A percentile compares a stretch with the other conserved stretches of the same genome.
Conservation (phyloP, 2,329 filamentous ascomycete species). For the Camillea tinctor region DNA sequence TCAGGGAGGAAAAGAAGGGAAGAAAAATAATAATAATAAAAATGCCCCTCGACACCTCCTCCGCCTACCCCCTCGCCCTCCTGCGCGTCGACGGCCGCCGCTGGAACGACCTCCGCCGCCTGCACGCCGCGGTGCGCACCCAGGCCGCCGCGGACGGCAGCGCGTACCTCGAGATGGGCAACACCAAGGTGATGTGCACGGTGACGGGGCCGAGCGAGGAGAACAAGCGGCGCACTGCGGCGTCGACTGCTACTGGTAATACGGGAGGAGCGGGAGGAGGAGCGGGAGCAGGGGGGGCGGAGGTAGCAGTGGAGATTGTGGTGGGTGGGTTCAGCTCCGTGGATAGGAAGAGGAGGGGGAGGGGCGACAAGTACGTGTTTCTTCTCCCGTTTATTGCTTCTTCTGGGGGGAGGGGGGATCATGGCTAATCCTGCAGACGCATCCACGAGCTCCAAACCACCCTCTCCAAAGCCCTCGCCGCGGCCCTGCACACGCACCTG, state of each 20-base stretch:
- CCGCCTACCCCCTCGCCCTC: constrained; percentile 83
- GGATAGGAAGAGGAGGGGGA: constrained; percentile 74
- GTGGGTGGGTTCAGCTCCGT: constrained; percentile 86
- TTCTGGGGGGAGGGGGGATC: neutral
- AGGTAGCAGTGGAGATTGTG: constrained; percentile 77
- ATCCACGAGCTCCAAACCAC: constrained; percentile 78
- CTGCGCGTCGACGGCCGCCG: constrained; percentile 80
- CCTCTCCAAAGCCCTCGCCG: constrained; percentile 72
- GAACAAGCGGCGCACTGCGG: constrained; percentile 35
- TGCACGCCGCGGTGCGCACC: constrained; percentile 85
- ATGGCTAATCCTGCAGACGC: constrained; percentile 63
- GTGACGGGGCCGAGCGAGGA: constrained; percentile 81
- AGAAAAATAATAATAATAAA: constrained; percentile 19
- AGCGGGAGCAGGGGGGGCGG: no score
- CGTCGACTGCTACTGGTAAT: constrained; percentile 2
- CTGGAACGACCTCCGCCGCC: constrained; percentile 99
- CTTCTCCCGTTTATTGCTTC: constrained; percentile 4
- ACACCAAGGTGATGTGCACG: constrained; percentile 94
- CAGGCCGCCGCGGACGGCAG: constrained; percentile 92
- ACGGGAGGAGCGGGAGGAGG: no score
- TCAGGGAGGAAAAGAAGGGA: neutral
- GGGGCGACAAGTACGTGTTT: constrained; percentile 71
- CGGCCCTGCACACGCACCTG: constrained; percentile 78
- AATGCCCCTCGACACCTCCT: constrained; percentile 95
- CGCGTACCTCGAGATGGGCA: constrained; percentile 93